phyloP scores from a whole-genome alignment of 306 rosid genomes.

The Elaeagnus macrophylla region DNA sequence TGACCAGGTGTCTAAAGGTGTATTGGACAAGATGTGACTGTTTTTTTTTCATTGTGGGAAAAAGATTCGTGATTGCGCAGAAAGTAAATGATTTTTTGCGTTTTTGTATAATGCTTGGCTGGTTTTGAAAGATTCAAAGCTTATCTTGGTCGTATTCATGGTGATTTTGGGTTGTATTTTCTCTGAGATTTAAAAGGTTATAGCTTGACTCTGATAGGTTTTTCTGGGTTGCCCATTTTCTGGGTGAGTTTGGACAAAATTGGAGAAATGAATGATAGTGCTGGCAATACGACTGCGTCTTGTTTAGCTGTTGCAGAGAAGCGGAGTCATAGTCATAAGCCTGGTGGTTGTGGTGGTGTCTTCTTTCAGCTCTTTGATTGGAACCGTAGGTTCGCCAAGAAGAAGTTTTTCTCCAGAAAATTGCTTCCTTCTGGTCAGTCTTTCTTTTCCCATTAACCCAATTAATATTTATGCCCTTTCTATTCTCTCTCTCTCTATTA shows the following conservation, averaged over 20 bases:
- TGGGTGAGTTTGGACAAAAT: conserved; percentile 6
- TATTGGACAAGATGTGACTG: conserved; percentile 8
- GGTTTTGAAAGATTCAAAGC: conserved; percentile 11
- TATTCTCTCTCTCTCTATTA: too few species aligned
- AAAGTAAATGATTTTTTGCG: conserved; percentile 8
- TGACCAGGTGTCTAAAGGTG: not conserved
- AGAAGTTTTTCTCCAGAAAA: conserved; percentile 72
- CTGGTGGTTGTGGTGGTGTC: conserved; percentile 81
- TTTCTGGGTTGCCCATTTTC: not conserved
- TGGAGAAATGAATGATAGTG: conserved; percentile 49
- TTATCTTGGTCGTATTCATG: conserved; percentile 2
- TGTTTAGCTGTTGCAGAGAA: conserved; percentile 47
- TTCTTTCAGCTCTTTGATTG: conserved; percentile 91
- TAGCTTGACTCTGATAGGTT: too few species aligned
- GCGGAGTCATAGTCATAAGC: conserved; percentile 33
- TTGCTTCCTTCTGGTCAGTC: conserved; percentile 67
- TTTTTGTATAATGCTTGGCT: conserved; percentile 19
- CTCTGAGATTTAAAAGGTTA: not conserved
- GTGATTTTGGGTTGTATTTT: conserved; percentile 5
- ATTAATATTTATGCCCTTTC: too few species aligned
- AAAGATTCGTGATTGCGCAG: too few species aligned
- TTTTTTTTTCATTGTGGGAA: too few species aligned
- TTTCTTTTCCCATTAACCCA: not conserved
- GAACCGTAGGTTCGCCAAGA: conserved; percentile 75
- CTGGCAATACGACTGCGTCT: conserved; percentile 40